Conservation (phyloP, 2,329 filamentous ascomycete species). For the Chaetothyriales sp. region DNA sequence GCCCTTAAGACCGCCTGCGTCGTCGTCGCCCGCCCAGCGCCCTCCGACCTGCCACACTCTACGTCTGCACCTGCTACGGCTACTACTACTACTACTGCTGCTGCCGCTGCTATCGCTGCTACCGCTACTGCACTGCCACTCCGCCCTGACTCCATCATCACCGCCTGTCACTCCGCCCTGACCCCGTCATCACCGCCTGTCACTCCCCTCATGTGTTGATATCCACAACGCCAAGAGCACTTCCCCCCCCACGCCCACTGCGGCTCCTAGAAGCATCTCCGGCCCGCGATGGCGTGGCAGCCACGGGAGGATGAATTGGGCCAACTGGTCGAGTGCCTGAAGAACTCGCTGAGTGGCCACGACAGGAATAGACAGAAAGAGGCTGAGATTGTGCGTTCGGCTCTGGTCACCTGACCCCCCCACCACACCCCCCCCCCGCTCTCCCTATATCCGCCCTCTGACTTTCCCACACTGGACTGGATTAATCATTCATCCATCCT, state of each 20-base stretch:
- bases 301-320: slow-evolving; percentile 72
- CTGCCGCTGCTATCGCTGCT: not conserved
- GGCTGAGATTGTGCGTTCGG: slow-evolving; percentile 62
- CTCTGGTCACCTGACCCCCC: not conserved
- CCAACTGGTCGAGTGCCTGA: slow-evolving; percentile 79
- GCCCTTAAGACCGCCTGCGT: not conserved
- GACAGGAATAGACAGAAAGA: slow-evolving; percentile 71
- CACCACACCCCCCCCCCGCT: slow-evolving; percentile 3
- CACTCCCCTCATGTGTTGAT: not conserved
- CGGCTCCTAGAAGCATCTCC: not conserved
- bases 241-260: not conserved
- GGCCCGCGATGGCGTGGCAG: slow-evolving; percentile 70
- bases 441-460: slow-evolving; percentile 3
- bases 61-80: not conserved
- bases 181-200: not conserved
- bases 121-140: not conserved
- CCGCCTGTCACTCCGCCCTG: not conserved
- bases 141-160: not conserved
- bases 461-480: not conserved
- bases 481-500: not conserved
- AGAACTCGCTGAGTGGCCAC: slow-evolving; percentile 79
- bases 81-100: not conserved
- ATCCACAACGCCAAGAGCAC: not conserved
- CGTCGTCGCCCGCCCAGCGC: too few species aligned
- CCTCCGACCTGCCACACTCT: not conserved